Evolutionary conservation across 148 eudicot species (phyloP), one percentile per base, ranked within the genome.

Genomic region (Rheum nobile): DNA sequence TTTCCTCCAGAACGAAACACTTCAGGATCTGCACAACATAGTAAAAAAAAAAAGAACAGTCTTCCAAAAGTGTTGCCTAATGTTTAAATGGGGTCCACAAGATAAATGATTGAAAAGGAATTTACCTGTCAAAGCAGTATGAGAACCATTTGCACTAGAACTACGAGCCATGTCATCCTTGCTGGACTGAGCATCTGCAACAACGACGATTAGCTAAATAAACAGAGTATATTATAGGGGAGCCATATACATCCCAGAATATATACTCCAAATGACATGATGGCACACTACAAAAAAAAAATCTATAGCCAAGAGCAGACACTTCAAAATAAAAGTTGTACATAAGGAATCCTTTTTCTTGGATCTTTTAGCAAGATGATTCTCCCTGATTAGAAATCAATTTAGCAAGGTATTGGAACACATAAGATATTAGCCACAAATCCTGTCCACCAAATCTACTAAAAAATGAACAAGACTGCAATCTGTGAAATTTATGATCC

Each of bases 1-100:
- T 81, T 85, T 84, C 84, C 84, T 81, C 89, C 90, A 47, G 93
- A 86, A 77, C 87, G 96, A 63, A 81, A 82, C 78, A 85, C 86
- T 77, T 91, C 98, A 47, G 89, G 88, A 80, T 91, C 98, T 79
- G 87, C 86, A 83, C 13, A 79, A 73, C 35, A 59, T n/a, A 61
- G 11, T 57, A 52, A 38, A 37, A 41, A 48, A 52, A 38, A 37
- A 41, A 48, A 44, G 26, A 54, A 34, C 63, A 44, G 22, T 26
- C 9, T 5, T 79, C 22, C 67, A 73, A 65, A 63, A 32, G 32
- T 17, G 70, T 65, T 32, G 11, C 41, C 70, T 19, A 34, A 32
- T 65, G 38, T 65, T 17, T 65, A n/a, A 65, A 59, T 59, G 16
- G 10, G 22, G 70, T 32, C 21, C 41, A 6, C 6, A 22, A 24